Evolutionary conservation across 495 filamentous ascomycete species (phyloP).

Genomic region (Alectoria sarmentosa): DNA sequence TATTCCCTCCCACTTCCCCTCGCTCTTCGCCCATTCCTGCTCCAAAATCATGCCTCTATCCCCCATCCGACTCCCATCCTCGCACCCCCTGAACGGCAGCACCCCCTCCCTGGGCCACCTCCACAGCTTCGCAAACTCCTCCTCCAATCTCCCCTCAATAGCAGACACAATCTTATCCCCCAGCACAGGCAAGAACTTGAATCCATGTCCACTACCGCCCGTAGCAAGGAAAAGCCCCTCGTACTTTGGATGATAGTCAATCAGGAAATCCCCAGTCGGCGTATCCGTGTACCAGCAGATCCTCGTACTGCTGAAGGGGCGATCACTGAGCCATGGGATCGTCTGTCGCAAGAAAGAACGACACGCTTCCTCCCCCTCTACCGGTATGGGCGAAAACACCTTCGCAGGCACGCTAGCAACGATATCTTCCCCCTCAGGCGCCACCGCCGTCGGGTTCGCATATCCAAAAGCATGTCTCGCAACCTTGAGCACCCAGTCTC

Average conservation of each 20-base stretch:
- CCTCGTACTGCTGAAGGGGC: slow-evolving; percentile 61
- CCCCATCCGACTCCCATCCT: slow-evolving; percentile 52
- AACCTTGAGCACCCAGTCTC: slow-evolving; percentile 59
- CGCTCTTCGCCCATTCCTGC: slow-evolving; percentile 40
- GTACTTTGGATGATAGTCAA: slow-evolving; percentile 65
- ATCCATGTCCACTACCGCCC: slow-evolving; percentile 80
- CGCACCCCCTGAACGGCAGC: slow-evolving; percentile 36
- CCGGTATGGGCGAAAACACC: slow-evolving; percentile 15
- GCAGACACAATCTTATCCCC: slow-evolving; percentile 71
- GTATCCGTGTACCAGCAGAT: slow-evolving; percentile 92
- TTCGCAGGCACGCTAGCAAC: slow-evolving; percentile 8
- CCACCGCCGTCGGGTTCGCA: slow-evolving; percentile 51
- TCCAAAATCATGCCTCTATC: slow-evolving; percentile 45
- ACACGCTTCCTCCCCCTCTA: slow-evolving; percentile 37
- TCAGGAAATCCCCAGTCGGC: slow-evolving; percentile 70
- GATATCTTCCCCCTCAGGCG: slow-evolving; percentile 28
- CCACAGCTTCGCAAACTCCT: slow-evolving; percentile 60
- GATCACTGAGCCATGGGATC: slow-evolving; percentile 52
- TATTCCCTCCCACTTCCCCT: slow-evolving; percentile 10
- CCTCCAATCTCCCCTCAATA: slow-evolving; percentile 49
- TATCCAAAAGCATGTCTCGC: slow-evolving; percentile 82
- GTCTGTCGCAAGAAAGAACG: slow-evolving; percentile 54
- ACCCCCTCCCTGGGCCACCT: slow-evolving; percentile 46
- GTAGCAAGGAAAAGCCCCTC: slow-evolving; percentile 69
- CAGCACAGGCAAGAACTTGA: slow-evolving; percentile 83